phyloP scores from a whole-genome alignment of 768 basidiomycete species.

The Kwoniella shandongensis region DNA sequence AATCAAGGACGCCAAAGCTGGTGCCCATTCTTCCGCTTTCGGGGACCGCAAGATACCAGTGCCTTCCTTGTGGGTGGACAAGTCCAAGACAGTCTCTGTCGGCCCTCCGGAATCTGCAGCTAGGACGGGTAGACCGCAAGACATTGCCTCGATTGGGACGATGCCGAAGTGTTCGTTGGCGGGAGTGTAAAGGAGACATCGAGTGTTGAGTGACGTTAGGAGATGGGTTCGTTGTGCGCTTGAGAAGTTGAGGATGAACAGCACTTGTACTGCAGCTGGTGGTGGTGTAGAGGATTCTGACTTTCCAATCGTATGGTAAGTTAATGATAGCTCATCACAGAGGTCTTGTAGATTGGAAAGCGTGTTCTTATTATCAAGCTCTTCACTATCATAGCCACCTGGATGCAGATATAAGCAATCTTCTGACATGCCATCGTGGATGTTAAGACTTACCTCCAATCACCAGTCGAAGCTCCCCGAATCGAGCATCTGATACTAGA shows the following conservation, averaged over 20 bases:
- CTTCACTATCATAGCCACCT: conserved; percentile 88
- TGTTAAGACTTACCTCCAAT: conserved; percentile 63
- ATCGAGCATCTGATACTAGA: conserved; percentile 25
- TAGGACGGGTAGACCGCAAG: conserved; percentile 82
- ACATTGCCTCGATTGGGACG: conserved; percentile 92
- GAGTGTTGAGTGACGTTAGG: conserved; percentile 65
- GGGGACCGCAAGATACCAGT: conserved; percentile 80
- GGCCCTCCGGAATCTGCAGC: conserved; percentile 85
- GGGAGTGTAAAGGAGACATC: conserved; percentile 86
- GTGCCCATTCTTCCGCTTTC: conserved; percentile 67
- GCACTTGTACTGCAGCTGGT: conserved; percentile 59
- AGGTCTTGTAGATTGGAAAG: conserved; percentile 64
- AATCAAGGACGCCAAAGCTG: conserved; percentile 64
- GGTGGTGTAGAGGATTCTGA: conserved; percentile 17
- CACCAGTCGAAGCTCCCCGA: conserved; percentile 64
- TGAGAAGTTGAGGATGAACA: conserved; percentile 91
- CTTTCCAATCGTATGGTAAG: conserved; percentile 45
- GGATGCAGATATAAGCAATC: background rate
- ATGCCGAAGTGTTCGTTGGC: conserved; percentile 97
- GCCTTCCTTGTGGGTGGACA: conserved; percentile 51
- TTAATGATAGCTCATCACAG: conserved; percentile 61
- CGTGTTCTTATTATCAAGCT: conserved; percentile 76
- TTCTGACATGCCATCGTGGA: background rate
- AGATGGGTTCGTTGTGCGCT: conserved; percentile 78
- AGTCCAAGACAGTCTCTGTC: conserved; percentile 74